Conservation (phyloP, 495 filamentous ascomycete species). For the Aspergillus steynii region DNA sequence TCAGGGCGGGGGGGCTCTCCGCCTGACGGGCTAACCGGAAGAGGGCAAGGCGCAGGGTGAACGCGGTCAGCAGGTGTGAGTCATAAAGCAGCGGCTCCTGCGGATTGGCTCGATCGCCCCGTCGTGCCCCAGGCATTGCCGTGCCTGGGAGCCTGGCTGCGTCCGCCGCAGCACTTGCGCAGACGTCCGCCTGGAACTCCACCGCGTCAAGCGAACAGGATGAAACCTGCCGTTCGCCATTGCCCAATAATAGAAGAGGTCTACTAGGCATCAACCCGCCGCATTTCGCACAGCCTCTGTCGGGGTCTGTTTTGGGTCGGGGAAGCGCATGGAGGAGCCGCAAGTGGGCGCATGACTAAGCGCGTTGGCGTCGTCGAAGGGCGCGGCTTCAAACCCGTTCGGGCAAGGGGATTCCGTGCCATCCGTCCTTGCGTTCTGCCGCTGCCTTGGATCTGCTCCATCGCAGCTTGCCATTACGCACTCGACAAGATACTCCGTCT, state of each 20-base stretch:
- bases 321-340: not conserved
- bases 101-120: constrained; percentile 28
- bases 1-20: constrained; percentile 13
- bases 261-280: too few relatives aligned
- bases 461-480: too few relatives aligned
- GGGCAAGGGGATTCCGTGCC: not conserved
- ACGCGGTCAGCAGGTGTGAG: constrained; percentile 44
- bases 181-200: too few relatives aligned
- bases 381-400: not conserved
- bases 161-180: too few relatives aligned
- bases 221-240: not conserved
- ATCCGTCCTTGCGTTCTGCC: not conserved
- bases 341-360: not conserved
- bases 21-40: constrained; percentile 19
- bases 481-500: too few relatives aligned
- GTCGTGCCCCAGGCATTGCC: constrained; percentile 22
- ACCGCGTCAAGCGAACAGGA: not conserved
- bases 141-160: constrained; percentile 7
- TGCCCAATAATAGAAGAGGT: not conserved
- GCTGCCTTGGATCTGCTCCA: too few relatives aligned
- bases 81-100: constrained; percentile 23
- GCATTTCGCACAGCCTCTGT: not conserved
- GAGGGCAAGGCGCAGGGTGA: constrained; percentile 17
- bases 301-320: not conserved
- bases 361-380: not conserved